Conservation (phyloP, 768 basidiomycete species). For the Lactifluus volemus region DNA sequence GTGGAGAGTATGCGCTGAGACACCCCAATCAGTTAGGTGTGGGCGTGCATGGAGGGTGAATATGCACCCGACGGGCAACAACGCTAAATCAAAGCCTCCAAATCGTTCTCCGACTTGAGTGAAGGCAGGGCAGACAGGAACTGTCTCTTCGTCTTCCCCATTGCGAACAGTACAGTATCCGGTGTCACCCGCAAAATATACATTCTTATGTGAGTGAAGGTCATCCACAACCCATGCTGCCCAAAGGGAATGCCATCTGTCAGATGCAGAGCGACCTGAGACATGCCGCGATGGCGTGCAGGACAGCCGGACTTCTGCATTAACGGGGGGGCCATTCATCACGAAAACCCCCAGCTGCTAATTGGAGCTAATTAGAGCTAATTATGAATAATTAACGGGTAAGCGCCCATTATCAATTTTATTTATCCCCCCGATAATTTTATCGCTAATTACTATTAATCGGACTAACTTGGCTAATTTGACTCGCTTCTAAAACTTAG, state of each 20-base stretch:
- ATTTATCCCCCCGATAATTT: no score
- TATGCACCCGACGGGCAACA: constrained; percentile 61
- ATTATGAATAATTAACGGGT: no score
- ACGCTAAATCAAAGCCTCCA: constrained; percentile 56
- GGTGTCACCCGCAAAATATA: constrained; percentile 66
- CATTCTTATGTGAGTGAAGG: constrained; percentile 37
- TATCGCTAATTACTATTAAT: no score
- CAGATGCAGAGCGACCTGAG: constrained; percentile 40
- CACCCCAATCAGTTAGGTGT: constrained; percentile 10
- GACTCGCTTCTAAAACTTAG: no score
- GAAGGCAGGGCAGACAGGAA: constrained; percentile 64
- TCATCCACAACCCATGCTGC: constrained; percentile 55
- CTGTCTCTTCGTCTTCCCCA: constrained; percentile 39
- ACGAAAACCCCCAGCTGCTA: no score
- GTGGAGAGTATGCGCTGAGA: constrained; percentile 50
- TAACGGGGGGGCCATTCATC: neutral
- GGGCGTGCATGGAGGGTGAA: neutral
- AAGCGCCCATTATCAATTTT: no score
- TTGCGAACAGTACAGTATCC: constrained; percentile 43
- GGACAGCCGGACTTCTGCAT: constrained; percentile 37
- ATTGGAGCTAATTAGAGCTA: no score
- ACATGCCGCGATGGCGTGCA: constrained; percentile 62
- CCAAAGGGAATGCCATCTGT: constrained; percentile 55
- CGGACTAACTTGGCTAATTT: no score
- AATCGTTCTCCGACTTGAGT: constrained; percentile 56